A percentile compares a stretch with the other conserved stretches of the same genome.
phyloP scores from a whole-genome alignment of 225 moss, liverwort and hornwort species.

The Thuidium tamariscinum region DNA sequence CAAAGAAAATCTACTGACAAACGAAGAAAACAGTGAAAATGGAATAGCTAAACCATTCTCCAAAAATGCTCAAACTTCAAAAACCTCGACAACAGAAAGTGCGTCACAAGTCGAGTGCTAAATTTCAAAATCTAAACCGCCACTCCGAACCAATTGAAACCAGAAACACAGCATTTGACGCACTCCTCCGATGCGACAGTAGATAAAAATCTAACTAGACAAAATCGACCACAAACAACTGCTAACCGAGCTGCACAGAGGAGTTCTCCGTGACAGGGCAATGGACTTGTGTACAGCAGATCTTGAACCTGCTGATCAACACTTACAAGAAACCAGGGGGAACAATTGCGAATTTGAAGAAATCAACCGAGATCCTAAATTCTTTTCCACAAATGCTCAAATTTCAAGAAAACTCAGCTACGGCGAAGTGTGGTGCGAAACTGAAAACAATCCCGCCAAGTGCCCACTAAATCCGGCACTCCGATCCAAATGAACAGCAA shows the following conservation, averaged over 20 bases:
- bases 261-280: background rate
- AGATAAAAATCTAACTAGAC: background rate
- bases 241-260: background rate
- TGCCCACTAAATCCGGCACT: background rate
- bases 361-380: background rate
- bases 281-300: background rate
- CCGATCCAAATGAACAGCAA: background rate
- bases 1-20: background rate
- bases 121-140: background rate
- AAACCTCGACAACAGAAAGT: background rate
- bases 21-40: background rate
- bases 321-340: background rate
- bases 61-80: background rate
- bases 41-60: background rate
- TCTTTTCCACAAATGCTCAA: background rate
- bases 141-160: background rate
- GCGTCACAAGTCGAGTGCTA: background rate
- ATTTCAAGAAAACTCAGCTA: background rate
- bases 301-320: background rate
- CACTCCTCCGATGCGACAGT: background rate
- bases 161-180: background rate
- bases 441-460: background rate
- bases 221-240: background rate
- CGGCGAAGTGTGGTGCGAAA: background rate
- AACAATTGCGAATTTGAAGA: background rate